Base-by-base conservation (phyloP, 2,329 filamentous ascomycete species). In the Penicillium sp. region DNA sequence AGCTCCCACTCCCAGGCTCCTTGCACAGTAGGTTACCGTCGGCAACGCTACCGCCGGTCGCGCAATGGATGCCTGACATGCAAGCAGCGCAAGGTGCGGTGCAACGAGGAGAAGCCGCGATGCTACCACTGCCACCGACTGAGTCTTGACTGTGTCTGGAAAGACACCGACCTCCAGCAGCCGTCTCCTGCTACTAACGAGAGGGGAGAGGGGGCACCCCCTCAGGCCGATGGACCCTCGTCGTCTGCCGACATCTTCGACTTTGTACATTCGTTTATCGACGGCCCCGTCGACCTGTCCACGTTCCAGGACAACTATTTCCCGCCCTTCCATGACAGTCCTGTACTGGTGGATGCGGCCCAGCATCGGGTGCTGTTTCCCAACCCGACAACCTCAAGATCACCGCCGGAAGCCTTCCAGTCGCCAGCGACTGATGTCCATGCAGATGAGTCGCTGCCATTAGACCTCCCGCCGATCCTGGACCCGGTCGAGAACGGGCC, bases 71-170 rank as follows among this genome's bases (percentile, higher is more conserved):
- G 50, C 30, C 30, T 53, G 50, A 53, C 50, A 6, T 53, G 50
- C 7, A 53, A 53, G n/a, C 50, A 30, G 5, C 50, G 50, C 30
- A 53, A 53, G 50, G 50, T 53, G 8, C 26, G 50, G n/a, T 53
- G 50, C 30, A 53, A 53, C 8, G 50, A 53, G 30, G 50, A 53
- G 29, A 29, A n/a, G 7, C 50, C 50, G 50, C 29, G 26, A 17
- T 53, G 50, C 7, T 53, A 53, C 30, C 50, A 53, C 19, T 53
- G 50, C 19, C 50, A 35, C 41, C 50, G 50, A 15, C 50, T 53
- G 50, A 15, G 35, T 53, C 50, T 53, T 4, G 50, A 53, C 50
- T 53, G 50, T 53, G 17, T 53, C 30, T 53, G 50, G 50, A 53
- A 53, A 41, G 30, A 35, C 11, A 5, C 30, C 9, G 50, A 53